These are phyloP conservation scores for Trichoderma erinaceum DNA, from an alignment of 495 filamentous ascomycete species.

Conservation along the genomic window DNA sequence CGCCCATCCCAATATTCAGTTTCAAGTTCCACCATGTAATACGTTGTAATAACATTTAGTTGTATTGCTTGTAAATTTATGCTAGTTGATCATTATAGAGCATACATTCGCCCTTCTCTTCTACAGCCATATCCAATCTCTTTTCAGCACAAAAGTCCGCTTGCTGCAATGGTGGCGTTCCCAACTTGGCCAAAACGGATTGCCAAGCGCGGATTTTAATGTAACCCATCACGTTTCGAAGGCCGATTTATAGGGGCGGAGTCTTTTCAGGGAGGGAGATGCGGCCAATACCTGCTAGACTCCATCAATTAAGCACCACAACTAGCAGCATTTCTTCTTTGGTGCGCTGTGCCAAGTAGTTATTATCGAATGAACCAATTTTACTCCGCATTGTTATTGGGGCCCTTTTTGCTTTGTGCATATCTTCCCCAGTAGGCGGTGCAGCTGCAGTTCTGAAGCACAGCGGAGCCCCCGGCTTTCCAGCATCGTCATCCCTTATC, in stretches of 20 bases:
- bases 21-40: not conserved
- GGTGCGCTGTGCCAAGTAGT: not conserved
- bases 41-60: no score
- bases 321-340: not conserved
- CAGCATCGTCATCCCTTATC: slow-evolving; percentile 10
- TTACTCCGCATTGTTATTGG: not conserved
- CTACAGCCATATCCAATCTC: no score
- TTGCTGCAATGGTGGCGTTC: not conserved
- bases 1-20: not conserved
- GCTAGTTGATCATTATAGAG: no score
- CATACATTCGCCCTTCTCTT: no score
- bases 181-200: not conserved
- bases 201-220: slow-evolving; percentile 9
- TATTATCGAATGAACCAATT: not conserved
- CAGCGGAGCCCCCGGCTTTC: slow-evolving; percentile 3
- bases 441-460: not conserved
- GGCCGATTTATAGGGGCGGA: not conserved
- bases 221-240: slow-evolving; percentile 5
- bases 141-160: not conserved
- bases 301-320: not conserved
- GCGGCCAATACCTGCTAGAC: not conserved
- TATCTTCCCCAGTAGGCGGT: not conserved
- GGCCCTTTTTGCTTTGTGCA: not conserved
- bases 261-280: not conserved
- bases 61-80: no score